These are phyloP conservation scores for Salmacisia buchloeana DNA, from an alignment of 1,284 basidiomycete genomes.

Conservation along the genomic window DNA sequence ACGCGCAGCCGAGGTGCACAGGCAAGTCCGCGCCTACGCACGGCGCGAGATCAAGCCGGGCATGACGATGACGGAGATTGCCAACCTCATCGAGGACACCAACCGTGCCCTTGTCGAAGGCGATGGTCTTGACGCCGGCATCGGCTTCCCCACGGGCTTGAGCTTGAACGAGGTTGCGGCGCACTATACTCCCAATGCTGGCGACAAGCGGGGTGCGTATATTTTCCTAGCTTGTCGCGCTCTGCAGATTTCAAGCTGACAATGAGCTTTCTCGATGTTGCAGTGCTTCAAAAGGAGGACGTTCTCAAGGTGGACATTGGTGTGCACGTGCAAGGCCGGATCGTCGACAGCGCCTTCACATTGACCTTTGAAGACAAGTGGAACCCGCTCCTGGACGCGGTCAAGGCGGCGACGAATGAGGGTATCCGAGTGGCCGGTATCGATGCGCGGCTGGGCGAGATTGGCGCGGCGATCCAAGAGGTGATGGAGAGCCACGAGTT, in stretches of 20 bases:
- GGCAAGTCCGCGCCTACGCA: constrained; percentile 74
- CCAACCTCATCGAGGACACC: constrained; percentile 78
- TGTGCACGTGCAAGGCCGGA: constrained; percentile 90
- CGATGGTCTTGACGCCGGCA: constrained; percentile 78
- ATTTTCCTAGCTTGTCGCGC: background rate
- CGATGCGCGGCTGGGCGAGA: constrained; percentile 86
- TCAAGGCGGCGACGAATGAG: constrained; percentile 86
- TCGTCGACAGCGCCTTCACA: constrained; percentile 93
- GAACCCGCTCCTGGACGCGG: constrained; percentile 80
- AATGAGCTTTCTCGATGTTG: background rate
- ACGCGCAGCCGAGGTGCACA: constrained; percentile 86
- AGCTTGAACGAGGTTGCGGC: constrained; percentile 92
- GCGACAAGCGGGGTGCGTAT: constrained; percentile 72
- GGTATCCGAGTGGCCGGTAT: constrained; percentile 77
- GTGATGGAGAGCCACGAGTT: constrained; percentile 99
- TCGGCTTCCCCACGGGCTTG: constrained; percentile 92
- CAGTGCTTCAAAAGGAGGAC: constrained; percentile 72
- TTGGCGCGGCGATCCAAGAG: constrained; percentile 89
- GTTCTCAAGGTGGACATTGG: constrained; percentile 97
- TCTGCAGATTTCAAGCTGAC: background rate
- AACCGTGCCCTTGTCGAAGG: constrained; percentile 72
- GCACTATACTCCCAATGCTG: constrained; percentile 93
- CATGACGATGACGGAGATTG: constrained; percentile 91
- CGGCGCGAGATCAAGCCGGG: constrained; percentile 81
- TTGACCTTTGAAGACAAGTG: constrained; percentile 83